These are phyloP conservation scores for Sporothrix variecibatus DNA, from an alignment of 2,329 filamentous ascomycete species.

Conservation along the genomic window DNA sequence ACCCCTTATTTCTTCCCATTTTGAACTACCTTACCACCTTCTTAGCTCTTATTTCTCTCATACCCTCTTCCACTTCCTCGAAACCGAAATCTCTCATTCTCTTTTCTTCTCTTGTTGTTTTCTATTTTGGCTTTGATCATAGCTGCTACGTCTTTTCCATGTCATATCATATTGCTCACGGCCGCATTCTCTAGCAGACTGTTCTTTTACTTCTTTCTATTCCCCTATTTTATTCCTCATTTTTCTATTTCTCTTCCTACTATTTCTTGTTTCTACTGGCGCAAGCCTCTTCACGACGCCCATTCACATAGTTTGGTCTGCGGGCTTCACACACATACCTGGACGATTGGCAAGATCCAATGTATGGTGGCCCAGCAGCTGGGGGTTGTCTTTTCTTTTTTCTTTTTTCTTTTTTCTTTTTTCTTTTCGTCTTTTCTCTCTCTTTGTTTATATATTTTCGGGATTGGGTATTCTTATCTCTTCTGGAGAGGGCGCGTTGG, in stretches of 20 bases:
- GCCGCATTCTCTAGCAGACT: constrained; percentile 18
- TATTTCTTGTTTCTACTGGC: not conserved
- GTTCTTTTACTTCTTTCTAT: not conserved
- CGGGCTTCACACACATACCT: not conserved
- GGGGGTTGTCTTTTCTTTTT: not conserved
- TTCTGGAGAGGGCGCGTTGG: not conserved
- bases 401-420: not conserved
- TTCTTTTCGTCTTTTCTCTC: not conserved
- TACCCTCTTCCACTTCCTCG: not conserved
- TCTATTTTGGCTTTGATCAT: constrained; percentile 4
- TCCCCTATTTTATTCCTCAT: not conserved
- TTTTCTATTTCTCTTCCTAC: not conserved
- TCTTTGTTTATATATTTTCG: not conserved
- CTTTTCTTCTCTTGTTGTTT: not conserved
- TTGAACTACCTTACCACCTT: not conserved
- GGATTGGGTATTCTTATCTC: not conserved
- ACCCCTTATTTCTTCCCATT: constrained; percentile 1
- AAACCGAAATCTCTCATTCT: not conserved
- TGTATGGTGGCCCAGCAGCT: not conserved
- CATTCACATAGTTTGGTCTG: constrained; percentile 1
- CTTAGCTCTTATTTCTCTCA: constrained; percentile 5
- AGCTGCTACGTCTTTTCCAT: constrained; percentile 15
- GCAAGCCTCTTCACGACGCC: not conserved
- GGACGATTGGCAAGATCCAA: not conserved
- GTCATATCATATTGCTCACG: constrained; percentile 22